phyloP scores from a whole-genome alignment of 305 asterid genomes.

The Fraxinus albicans region DNA sequence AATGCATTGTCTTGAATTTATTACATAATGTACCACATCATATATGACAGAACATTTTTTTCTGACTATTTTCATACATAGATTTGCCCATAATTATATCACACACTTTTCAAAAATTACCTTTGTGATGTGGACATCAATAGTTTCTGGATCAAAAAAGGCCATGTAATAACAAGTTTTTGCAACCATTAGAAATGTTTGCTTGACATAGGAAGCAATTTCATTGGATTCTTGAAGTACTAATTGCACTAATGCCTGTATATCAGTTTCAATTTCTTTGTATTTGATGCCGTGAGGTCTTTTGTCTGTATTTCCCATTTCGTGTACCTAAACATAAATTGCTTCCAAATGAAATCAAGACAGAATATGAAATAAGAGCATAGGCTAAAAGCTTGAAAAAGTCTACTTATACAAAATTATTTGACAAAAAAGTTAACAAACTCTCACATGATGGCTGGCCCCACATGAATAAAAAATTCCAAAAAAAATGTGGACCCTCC shows the following conservation, averaged over 20 bases:
- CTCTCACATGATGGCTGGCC: too few relatives aligned
- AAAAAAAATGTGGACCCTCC: too few relatives aligned
- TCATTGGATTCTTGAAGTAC: constrained; percentile 12
- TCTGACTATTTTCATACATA: not conserved
- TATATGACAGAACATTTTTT: too few relatives aligned
- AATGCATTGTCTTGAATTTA: not conserved
- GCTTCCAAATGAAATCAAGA: not conserved
- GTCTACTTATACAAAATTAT: too few relatives aligned
- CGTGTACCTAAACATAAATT: not conserved
- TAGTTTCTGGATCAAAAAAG: too few relatives aligned
- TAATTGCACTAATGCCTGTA: constrained; percentile 5
- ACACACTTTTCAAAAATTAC: too few relatives aligned
- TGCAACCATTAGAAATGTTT: constrained; percentile 40
- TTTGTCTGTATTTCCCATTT: not conserved
- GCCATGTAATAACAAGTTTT: constrained; percentile 35
- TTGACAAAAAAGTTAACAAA: too few relatives aligned
- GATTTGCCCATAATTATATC: not conserved
- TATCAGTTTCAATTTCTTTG: constrained; percentile 8
- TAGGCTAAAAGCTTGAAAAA: too few relatives aligned
- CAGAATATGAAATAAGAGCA: too few relatives aligned
- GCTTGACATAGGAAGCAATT: constrained; percentile 30
- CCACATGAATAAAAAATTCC: too few relatives aligned
- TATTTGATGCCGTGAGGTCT: not conserved
- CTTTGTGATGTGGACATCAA: too few relatives aligned
- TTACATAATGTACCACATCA: not conserved